phyloP scores from a whole-genome alignment of 768 basidiomycete species.

The Kwoniella sp. region DNA sequence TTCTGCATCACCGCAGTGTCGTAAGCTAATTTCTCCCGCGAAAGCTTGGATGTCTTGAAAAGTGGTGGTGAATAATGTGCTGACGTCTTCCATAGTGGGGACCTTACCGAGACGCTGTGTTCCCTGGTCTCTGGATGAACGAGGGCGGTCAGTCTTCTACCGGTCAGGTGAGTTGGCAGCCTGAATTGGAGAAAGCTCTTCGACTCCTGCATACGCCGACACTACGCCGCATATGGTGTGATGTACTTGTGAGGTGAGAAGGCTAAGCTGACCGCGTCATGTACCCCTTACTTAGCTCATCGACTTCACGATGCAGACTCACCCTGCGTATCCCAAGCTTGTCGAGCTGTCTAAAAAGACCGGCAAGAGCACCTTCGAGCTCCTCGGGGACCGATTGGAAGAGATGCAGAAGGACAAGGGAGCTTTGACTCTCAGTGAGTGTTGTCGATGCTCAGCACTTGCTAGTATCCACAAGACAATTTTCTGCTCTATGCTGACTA shows the following conservation, averaged over 20 bases:
- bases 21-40: constrained; percentile 16
- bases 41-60: neutral
- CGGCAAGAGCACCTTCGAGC: constrained; percentile 57
- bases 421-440: constrained; percentile 64
- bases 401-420: constrained; percentile 64
- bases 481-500: constrained; percentile 11
- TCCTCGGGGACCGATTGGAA: constrained; percentile 75
- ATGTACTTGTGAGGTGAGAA: too few relatives aligned
- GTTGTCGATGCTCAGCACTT: neutral
- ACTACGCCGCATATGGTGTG: neutral
- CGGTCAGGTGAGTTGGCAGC: constrained; percentile 67
- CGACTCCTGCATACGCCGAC: neutral
- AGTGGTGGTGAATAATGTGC: too few relatives aligned
- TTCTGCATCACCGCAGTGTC: constrained; percentile 17
- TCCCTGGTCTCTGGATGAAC: constrained; percentile 99
- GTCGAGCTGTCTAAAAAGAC: constrained; percentile 66
- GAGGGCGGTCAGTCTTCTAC: constrained; percentile 99
- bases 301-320: constrained; percentile 90
- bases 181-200: too few relatives aligned
- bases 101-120: constrained; percentile 71
- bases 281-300: constrained; percentile 65
- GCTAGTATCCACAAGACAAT: too few relatives aligned
- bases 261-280: neutral
- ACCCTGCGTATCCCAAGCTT: constrained; percentile 77
- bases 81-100: constrained; percentile 45